Conservation (phyloP, 2,329 filamentous ascomycete genomes). For the Monascus ruber region DNA sequence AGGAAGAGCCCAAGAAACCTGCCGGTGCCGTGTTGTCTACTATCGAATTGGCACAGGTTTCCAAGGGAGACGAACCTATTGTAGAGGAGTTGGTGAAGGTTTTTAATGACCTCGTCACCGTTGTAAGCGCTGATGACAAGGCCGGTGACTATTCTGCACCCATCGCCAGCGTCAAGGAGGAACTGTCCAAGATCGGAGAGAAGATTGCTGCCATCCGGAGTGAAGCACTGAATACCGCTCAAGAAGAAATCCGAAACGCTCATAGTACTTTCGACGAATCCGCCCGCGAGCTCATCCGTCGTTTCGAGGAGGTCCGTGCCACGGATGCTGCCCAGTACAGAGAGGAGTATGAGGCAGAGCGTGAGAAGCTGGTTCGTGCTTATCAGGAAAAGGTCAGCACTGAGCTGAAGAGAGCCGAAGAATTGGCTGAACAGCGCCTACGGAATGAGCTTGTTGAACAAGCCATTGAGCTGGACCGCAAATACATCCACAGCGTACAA, state of each 20-base stretch:
- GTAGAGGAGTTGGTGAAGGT: conserved; percentile 91
- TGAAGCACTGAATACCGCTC: conserved; percentile 57
- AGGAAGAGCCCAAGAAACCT: conserved; percentile 28
- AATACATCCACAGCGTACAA: conserved; percentile 69
- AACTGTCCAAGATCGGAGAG: conserved; percentile 64
- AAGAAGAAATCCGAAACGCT: conserved; percentile 59
- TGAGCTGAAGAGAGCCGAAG: conserved; percentile 66
- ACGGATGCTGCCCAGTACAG: conserved; percentile 74
- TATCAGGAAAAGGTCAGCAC: conserved; percentile 73
- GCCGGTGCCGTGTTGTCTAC: conserved; percentile 44
- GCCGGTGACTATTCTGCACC: conserved; percentile 65
- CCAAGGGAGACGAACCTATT: conserved; percentile 69
- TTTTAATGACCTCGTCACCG: conserved; percentile 89
- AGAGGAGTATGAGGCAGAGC: conserved; percentile 78
- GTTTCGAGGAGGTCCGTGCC: conserved; percentile 74
- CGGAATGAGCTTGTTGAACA: conserved; percentile 84
- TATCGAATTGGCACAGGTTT: conserved; percentile 67
- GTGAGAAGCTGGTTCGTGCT: conserved; percentile 61
- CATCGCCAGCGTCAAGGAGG: conserved; percentile 73
- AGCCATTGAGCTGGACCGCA: conserved; percentile 74
- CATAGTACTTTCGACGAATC: conserved; percentile 75
- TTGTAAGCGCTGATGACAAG: conserved; percentile 77
- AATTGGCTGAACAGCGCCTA: conserved; percentile 70
- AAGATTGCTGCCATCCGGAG: conserved; percentile 67
- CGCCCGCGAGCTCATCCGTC: conserved; percentile 73